Conservation (phyloP, 441 rosid species). For the Pelargonium fulgidum region DNA sequence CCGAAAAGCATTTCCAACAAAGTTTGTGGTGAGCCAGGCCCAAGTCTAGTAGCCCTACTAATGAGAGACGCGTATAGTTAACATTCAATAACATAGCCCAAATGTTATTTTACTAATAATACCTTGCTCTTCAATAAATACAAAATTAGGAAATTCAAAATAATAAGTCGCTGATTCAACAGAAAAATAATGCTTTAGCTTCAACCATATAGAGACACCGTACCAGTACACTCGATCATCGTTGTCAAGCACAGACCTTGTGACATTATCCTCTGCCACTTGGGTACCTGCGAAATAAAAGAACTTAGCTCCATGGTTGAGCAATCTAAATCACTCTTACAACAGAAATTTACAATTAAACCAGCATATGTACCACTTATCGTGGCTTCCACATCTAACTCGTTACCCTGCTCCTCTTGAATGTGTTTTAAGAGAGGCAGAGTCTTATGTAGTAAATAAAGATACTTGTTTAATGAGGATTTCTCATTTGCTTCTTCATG, state of each 20-base stretch:
- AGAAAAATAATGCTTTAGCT: too few relatives aligned
- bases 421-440: conserved; percentile 42
- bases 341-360: conserved; percentile 4
- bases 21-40: too few relatives aligned
- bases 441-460: conserved; percentile 37
- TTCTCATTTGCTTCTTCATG: conserved; percentile 26
- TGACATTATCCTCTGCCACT: conserved; percentile 32
- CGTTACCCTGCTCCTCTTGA: conserved; percentile 42
- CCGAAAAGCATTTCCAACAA: too few relatives aligned
- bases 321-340: conserved; percentile 12
- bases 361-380: conserved; percentile 29
- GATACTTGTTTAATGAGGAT: conserved; percentile 32
- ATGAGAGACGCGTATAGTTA: too few relatives aligned
- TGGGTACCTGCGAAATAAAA: conserved; percentile 29
- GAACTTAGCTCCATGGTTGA: conserved; percentile 14
- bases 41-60: too few relatives aligned
- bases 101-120: too few relatives aligned
- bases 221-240: conserved; percentile 57
- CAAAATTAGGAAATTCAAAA: too few relatives aligned
- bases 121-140: too few relatives aligned
- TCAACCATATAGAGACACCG: not conserved
- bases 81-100: too few relatives aligned
- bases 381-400: conserved; percentile 35
- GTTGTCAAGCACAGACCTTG: conserved; percentile 31
- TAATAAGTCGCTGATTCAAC: too few relatives aligned